Evolutionary conservation across 345 rosid genomes (phyloP), one percentile per base, ranked within the genome.

Genomic region (Pugionium cornutum): DNA sequence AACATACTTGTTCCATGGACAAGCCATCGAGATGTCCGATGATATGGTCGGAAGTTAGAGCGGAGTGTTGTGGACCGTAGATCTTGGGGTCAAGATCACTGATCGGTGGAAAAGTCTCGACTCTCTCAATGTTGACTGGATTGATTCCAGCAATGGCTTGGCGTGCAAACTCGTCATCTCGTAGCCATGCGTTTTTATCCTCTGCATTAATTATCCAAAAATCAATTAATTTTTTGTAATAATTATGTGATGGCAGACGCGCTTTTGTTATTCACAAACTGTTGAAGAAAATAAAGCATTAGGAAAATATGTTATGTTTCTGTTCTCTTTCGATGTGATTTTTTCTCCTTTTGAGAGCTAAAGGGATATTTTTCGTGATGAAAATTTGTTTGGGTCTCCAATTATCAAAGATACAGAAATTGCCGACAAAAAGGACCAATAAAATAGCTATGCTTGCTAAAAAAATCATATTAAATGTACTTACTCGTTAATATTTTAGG

Each of bases 81-180:
- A 79, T 80, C 47, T 83, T 53, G 11, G 89, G 98, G 63, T 95
- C 98, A 28, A 95, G 95, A 34, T 81, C 70, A 73, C 99, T 95
- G 40, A 74, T 84, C 4, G 99, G 99, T 29, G 99, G 99, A 55
- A 78, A 95, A 51, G 55, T 82, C 26, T 66, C 33, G 44, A 95
- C 77, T 47, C 76, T 76, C 79, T 89, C 86, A 4, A 95, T 83
- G 79, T 26, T 73, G 63, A 86, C 95, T 3, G 99, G 99, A 61
- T 95, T 95, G 50, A 95, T 80, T 7, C 99, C 99, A 0, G 98
- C 84, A 31, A 95, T 42, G 3, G 85, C 86, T 80, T 95, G 96
- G 11, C 99, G 89, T 41, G 87, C 99, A 44, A 95, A 95, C 74
- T 91, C 97, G 52, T 95, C 99, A 62, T 95, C 99, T 73, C 97